A percentile compares a stretch with the other conserved stretches of the same genome.
Evolutionary conservation across 1,139 yeast species (phyloP).

Genomic region (Neolecta irregularis): DNA sequence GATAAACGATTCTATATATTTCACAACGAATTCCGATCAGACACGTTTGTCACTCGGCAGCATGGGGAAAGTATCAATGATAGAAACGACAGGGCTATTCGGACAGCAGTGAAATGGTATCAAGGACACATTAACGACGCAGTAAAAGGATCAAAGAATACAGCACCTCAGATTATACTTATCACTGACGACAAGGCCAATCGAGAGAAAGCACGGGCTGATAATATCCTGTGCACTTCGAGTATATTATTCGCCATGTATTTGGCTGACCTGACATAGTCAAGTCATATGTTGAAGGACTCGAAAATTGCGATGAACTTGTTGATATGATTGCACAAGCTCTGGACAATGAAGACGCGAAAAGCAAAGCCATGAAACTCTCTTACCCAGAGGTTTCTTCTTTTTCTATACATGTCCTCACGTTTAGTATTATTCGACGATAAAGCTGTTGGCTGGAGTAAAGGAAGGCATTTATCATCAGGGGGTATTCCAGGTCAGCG

Average conservation of each 20-base stretch:
- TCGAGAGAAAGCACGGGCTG: constrained; percentile 39
- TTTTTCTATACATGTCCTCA: not conserved
- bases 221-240: constrained; percentile 18
- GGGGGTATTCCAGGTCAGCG: constrained; percentile 65
- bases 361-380: constrained; percentile 35
- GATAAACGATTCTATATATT: constrained; percentile 78
- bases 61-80: constrained; percentile 69
- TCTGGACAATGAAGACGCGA: constrained; percentile 26
- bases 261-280: constrained; percentile 38
- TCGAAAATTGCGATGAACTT: constrained; percentile 63
- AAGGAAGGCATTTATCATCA: constrained; percentile 77
- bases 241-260: not conserved
- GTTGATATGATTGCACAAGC: constrained; percentile 61
- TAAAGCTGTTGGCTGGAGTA: constrained; percentile 81
- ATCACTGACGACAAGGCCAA: constrained; percentile 68
- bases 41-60: constrained; percentile 49
- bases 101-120: constrained; percentile 63
- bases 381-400: constrained; percentile 40
- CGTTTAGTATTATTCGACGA: constrained; percentile 44
- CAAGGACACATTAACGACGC: constrained; percentile 39
- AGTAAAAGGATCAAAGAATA: constrained; percentile 19
- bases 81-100: constrained; percentile 80
- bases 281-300: constrained; percentile 50
- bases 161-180: constrained; percentile 40
- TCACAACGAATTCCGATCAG: constrained; percentile 77